phyloP scores from a whole-genome alignment of 2,329 filamentous ascomycete species.

The Knoxdaviesia capensis region DNA sequence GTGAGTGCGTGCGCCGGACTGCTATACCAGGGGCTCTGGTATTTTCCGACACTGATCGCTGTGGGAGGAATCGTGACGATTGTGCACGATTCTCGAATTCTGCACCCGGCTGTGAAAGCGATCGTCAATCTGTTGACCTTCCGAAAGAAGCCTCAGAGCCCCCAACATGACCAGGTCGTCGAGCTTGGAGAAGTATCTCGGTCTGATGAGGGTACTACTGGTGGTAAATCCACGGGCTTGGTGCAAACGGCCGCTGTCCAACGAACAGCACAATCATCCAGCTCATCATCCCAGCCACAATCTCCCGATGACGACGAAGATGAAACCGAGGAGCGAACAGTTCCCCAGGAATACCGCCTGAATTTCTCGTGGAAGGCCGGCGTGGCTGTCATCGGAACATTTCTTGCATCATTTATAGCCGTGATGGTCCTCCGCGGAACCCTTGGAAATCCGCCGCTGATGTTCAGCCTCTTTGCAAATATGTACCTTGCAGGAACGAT shows the following conservation, averaged over 20 bases:
- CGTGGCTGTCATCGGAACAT: constrained; percentile 19
- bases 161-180: not conserved
- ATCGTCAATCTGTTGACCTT: not conserved
- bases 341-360: constrained; percentile 14
- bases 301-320: constrained; percentile 4
- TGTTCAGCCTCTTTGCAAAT: constrained; percentile 46
- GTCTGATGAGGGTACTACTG: not conserved
- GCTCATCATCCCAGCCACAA: not conserved
- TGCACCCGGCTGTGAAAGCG: constrained; percentile 14
- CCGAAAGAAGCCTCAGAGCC: not conserved
- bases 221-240: not conserved
- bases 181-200: not conserved
- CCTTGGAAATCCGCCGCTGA: constrained; percentile 18
- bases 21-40: constrained; percentile 56
- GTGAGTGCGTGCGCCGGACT: constrained; percentile 42
- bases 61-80: constrained; percentile 30
- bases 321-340: constrained; percentile 9
- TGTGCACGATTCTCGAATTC: constrained; percentile 33
- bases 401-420: constrained; percentile 34
- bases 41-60: constrained; percentile 46
- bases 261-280: not conserved
- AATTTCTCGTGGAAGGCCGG: constrained; percentile 25
- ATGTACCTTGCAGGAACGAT: constrained; percentile 56
- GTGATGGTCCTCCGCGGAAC: constrained; percentile 31
- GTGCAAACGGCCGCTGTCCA: too few species aligned